Conservation (phyloP, 345 rosid genomes). For the Linum tenue region DNA sequence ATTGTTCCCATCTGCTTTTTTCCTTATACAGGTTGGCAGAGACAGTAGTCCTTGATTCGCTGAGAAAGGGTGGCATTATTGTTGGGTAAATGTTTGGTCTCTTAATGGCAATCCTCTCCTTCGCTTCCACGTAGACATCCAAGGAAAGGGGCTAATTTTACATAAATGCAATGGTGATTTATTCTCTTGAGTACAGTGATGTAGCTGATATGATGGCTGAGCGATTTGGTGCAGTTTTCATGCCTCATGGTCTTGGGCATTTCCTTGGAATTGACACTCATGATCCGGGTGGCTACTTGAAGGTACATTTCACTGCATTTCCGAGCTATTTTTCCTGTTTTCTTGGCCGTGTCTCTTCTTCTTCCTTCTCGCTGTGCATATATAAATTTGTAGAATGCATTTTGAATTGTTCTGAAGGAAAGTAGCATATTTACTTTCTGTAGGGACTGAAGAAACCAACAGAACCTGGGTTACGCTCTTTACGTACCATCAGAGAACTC, state of each 20-base stretch:
- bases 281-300: constrained; percentile 79
- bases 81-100: constrained; percentile 45
- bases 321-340: not conserved
- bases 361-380: not conserved
- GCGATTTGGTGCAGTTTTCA: constrained; percentile 74
- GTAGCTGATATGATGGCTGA: constrained; percentile 74
- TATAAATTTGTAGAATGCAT: not conserved
- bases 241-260: constrained; percentile 98
- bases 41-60: constrained; percentile 58
- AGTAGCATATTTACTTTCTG: constrained; percentile 5
- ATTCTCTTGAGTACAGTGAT: constrained; percentile 34
- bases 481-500: constrained; percentile 68
- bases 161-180: not conserved
- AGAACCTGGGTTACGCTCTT: constrained; percentile 68
- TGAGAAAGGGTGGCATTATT: constrained; percentile 52
- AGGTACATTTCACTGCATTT: constrained; percentile 31
- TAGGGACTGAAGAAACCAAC: constrained; percentile 64
- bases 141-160: constrained; percentile 4
- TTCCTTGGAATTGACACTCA: constrained; percentile 89
- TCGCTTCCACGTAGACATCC: constrained; percentile 5
- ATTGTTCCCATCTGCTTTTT: constrained; percentile 1
- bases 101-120: constrained; percentile 4
- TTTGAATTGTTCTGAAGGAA: constrained; percentile 10
- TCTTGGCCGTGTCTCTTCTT: not conserved
- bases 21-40: constrained; percentile 61